These are phyloP conservation scores for Sphaerulina vaccinii DNA, from an alignment of 2,329 filamentous ascomycete genomes.

Conservation along the genomic window DNA sequence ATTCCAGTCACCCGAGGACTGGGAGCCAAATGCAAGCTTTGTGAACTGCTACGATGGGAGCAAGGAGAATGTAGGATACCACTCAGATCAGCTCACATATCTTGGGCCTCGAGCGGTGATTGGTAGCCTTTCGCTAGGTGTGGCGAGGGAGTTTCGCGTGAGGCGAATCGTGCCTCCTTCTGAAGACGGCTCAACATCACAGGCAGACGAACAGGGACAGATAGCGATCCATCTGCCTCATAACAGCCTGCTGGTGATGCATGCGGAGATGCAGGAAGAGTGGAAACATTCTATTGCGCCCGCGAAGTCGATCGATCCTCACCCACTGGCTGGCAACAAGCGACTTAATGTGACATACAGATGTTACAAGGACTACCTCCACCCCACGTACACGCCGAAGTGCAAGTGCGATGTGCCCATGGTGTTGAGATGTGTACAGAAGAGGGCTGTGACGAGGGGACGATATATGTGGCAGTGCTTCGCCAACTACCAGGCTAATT, in stretches of 20 bases:
- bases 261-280: constrained; percentile 94
- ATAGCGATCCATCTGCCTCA: constrained; percentile 92
- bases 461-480: constrained; percentile 95
- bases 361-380: constrained; percentile 73
- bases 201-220: constrained; percentile 70
- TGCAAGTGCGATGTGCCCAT: constrained; percentile 72
- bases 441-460: constrained; percentile 71
- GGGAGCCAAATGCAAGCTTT: constrained; percentile 86
- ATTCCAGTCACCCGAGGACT: constrained; percentile 70
- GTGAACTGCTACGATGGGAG: constrained; percentile 91
- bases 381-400: constrained; percentile 73
- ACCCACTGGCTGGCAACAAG: constrained; percentile 75
- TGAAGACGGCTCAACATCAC: constrained; percentile 40
- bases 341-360: constrained; percentile 95
- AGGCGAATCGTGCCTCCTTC: constrained; percentile 64
- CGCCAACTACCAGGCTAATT: constrained; percentile 65
- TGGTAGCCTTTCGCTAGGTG: constrained; percentile 84
- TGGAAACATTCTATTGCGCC: constrained; percentile 90
- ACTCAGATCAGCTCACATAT: constrained; percentile 90
- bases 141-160: constrained; percentile 89
- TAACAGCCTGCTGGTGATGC: constrained; percentile 92
- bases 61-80: constrained; percentile 82
- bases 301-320: constrained; percentile 73
- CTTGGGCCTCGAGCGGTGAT: constrained; percentile 86
- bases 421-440: constrained; percentile 74